Base-by-base conservation (phyloP, 768 basidiomycete species). In the Termitomyces sp. region DNA sequence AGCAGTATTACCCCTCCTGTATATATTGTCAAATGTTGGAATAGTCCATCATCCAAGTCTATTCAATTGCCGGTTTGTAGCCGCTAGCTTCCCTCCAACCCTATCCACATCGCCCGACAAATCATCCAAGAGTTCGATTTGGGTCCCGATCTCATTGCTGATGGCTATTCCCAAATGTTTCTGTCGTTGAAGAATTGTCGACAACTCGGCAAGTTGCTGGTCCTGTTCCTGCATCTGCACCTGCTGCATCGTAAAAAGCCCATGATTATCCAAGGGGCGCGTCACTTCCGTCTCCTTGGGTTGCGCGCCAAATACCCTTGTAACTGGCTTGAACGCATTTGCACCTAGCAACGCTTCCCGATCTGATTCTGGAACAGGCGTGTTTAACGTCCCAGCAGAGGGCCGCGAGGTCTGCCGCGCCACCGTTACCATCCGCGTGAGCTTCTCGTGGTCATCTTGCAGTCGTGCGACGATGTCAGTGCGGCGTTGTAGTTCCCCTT, bases 401-500 rank as follows among this genome's bases (percentile, higher is more conserved):
- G 68, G 64, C 58, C 81, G 78, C 44, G 78, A 77, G 30, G 72
- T 77, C 65, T 83, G 84, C 59, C 82, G 82, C 33, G 83, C 88
- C 48, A 91, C 84, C 36, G 91, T 89, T 44, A 93, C 87, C 80
- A 96, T 91, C 78, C 85, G 85, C 41, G 85, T 84, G 58, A 97
- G 77, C 76, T 89, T 91, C 76, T 91, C 91, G 75, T 91, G 89
- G 70, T 98, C 95, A 69, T 95, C 93, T 73, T 90, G 89, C 64
- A 98, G 76, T 59, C 88, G 80, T 56, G 87, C 89, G 53, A 95
- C 86, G 87, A 97, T 87, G 67, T 95, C 95, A 60, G 88, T 88
- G 61, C 96, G 79, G 57, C 96, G 77, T 73, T 89, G 87, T 66
- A 93, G 77, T 78, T 98, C 96, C n/a, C 96, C 96, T 70, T 93